Evolutionary conservation across 768 basidiomycete genomes (phyloP).

Genomic region (Pleurotus salmoneostramineus): DNA sequence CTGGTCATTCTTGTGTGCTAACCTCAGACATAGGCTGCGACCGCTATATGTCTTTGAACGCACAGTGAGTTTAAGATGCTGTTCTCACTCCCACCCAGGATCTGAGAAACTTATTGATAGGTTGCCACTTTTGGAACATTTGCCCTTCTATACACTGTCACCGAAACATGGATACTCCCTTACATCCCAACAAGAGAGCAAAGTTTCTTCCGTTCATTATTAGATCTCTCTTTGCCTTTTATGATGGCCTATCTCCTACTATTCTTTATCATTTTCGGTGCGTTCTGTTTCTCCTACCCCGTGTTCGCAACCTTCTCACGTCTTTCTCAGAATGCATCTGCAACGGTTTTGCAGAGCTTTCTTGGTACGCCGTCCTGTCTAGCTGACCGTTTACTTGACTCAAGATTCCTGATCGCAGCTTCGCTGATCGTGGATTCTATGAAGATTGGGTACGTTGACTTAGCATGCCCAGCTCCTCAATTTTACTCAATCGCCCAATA

Average conservation of each 20-base stretch:
- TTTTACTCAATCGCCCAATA: too few relatives aligned
- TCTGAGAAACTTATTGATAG: conserved; percentile 36
- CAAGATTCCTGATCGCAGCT: conserved; percentile 43
- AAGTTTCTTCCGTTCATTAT: conserved; percentile 69
- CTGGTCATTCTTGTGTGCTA: neutral
- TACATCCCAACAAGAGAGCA: conserved; percentile 65
- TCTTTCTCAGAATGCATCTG: conserved; percentile 80
- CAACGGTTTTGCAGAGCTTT: conserved; percentile 92
- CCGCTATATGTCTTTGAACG: conserved; percentile 82
- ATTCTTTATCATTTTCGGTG: conserved; percentile 86
- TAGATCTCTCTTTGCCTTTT: conserved; percentile 90
- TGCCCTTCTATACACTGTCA: conserved; percentile 87
- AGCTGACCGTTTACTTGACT: neutral
- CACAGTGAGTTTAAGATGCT: conserved; percentile 39
- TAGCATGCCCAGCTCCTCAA: too few relatives aligned
- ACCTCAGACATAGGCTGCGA: conserved; percentile 44
- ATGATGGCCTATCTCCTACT: conserved; percentile 88
- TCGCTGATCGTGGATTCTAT: conserved; percentile 97
- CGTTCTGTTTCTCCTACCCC: conserved; percentile 29
- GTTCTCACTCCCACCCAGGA: conserved; percentile 12
- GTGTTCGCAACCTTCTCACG: too few relatives aligned
- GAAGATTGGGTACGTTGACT: conserved; percentile 79
- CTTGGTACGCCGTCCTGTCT: conserved; percentile 51
- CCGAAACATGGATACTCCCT: conserved; percentile 92
- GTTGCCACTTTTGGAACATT: conserved; percentile 96